phyloP scores from a whole-genome alignment of 2,329 filamentous ascomycete genomes.

The Phyllosticta citribraziliensis region DNA sequence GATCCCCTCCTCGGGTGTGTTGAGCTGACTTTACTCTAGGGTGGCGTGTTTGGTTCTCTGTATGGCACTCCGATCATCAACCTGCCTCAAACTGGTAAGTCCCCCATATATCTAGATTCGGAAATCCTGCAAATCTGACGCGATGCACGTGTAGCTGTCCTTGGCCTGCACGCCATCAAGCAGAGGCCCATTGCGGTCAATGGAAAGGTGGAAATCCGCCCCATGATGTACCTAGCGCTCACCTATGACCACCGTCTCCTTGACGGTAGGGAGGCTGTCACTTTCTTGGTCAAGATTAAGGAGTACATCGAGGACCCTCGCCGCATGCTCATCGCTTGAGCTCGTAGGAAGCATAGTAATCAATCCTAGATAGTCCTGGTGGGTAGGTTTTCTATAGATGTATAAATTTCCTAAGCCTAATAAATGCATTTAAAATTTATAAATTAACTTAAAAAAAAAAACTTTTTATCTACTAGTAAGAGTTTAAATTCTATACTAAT shows the following conservation, averaged over 20 bases:
- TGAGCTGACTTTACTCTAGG: conserved; percentile 25
- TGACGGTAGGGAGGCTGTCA: conserved; percentile 89
- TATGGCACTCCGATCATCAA: conserved; percentile 99
- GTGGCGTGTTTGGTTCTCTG: conserved; percentile 91
- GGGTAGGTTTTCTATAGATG: neutral
- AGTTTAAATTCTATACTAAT: no score
- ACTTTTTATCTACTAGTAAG: no score
- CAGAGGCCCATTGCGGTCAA: conserved; percentile 82
- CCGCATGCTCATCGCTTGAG: conserved; percentile 63
- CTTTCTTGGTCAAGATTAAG: conserved; percentile 94
- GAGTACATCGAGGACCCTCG: conserved; percentile 94
- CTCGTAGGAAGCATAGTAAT: neutral
- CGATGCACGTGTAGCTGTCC: conserved; percentile 45
- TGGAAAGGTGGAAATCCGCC: conserved; percentile 87
- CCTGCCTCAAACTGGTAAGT: conserved; percentile 67
- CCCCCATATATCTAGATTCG: neutral
- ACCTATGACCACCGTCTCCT: conserved; percentile 96
- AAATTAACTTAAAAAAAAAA: no score
- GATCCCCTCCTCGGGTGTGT: neutral
- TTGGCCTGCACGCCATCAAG: conserved; percentile 94
- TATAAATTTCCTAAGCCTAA: neutral
- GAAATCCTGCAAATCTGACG: conserved; percentile 10
- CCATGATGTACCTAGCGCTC: conserved; percentile 98
- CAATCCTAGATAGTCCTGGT: neutral
- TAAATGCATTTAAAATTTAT: neutral